Base-by-base conservation (phyloP, 202 grass and related monocot genomes). In the Setaria italica region DNA sequence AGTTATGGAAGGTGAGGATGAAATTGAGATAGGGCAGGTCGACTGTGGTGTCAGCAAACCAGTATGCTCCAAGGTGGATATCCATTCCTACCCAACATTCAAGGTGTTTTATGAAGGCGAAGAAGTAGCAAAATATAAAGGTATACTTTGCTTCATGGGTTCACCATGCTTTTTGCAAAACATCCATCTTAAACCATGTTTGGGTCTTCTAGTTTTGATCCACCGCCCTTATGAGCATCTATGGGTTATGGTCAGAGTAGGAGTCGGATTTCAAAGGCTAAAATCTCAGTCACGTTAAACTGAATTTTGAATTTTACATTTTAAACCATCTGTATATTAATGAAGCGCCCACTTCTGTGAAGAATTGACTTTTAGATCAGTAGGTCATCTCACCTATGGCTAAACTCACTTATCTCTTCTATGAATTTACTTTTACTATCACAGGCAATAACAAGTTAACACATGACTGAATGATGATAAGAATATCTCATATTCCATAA, bases 71-170 rank as follows among this genome's bases (percentile, higher is more conserved):
- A 96, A 99, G 85, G 92, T 89, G 45, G 88, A 92, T 73, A 96
- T 96, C 30, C 97, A 96, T 85, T 96, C 97, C 19, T 96, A 99
- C 80, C 97, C 97, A 15, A 96, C 90, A 58, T 99, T 99, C 70
- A 99, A 99, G 57, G 85, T 92, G 41, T 99, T 99, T 77, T 96
- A 96, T 77, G 93, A 94, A 46, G 93, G 93, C 0, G 88, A 99
- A 88, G 97, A 94, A 76, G 80, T 92, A 87, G 93, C 90, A 39
- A 99, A 96, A 84, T 96, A 92, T 84, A 99, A 99, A 94, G 93
- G 97, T 96, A 91, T 42, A 12, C 8, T 60, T 90, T 67, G 16
- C 7, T 25, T 21, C 3, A 15, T 39, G 42, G 1, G 2, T 11
- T 25, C 2, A 11, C 30, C 65, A 17, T 86, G 42, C 42, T 57